Base-by-base conservation (phyloP, 805 yeast genomes). In the Grigorovia transvaalensis region DNA sequence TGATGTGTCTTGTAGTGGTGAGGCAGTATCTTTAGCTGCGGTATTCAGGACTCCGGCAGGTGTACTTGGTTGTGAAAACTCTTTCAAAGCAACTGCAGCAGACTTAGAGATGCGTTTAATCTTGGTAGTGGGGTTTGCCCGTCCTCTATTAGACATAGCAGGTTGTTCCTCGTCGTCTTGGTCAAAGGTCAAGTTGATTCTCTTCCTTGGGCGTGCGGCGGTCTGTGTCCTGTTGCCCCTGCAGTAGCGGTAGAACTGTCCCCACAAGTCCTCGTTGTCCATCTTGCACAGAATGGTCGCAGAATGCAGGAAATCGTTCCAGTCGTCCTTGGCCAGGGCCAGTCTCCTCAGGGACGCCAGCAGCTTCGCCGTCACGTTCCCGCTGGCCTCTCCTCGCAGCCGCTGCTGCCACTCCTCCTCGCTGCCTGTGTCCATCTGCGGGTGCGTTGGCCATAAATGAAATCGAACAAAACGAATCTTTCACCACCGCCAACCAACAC, bases 211-310 rank as follows among this genome's bases (percentile, higher is more conserved):
- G 12, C 35, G 40, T 3, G 4, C 15, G 6, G n/a, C 15, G 6
- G 27, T 4, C 6, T 23, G 27, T 6, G 27, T 15, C 17, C 17
- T 17, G n/a, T 38, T 15, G 42, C 27, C 6, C 6, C 27, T 23
- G 6, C 27, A 23, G 6, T 23, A 3, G 27, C 6, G 27, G 27
- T 23, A 23, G 6, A 23, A 23, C 27, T 23, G 27, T 23, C 6
- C 6, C 27, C 27, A 23, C 3, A 23, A 6, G 38, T 46, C 42
- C 4, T 57, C 45, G 2, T 56, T 62, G 18, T 57, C 46, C 47
- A 66, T 62, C 23, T 59, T 62, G 2, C 65, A 66, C 44, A 66
- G 40, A 1, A 63, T 66, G 44, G 49, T 53, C 44, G 66, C 61
- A 11, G 62, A 56, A 7, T 46, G 55, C 4, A 56, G 44, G 48